These are phyloP conservation scores for Acanthamoeba lugdunensis DNA, from an alignment of 208 protist species.

Conservation along the genomic window DNA sequence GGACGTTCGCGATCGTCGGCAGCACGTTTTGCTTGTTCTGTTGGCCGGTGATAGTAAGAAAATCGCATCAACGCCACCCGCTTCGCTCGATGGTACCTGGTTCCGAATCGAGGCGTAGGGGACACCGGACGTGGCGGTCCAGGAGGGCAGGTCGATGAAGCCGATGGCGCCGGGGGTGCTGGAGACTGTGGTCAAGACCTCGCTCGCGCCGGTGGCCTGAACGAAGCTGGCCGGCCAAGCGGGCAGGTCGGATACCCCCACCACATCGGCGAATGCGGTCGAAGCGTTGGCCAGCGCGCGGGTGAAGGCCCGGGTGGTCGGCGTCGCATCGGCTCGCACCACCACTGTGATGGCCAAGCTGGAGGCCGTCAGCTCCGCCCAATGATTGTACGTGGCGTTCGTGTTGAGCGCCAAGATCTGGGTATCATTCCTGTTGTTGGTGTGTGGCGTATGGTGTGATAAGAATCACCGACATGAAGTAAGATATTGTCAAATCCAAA, in stretches of 20 bases:
- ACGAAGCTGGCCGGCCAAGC: slow-evolving; percentile 4
- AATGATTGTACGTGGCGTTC: neutral
- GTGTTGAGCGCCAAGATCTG: slow-evolving; percentile 21
- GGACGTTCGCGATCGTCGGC: neutral
- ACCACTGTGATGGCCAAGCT: neutral
- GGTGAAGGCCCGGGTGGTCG: slow-evolving; percentile 13
- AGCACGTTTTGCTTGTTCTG: slow-evolving; percentile 4
- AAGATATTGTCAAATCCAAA: too few species aligned
- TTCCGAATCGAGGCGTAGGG: slow-evolving; percentile 5
- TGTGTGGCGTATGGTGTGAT: too few species aligned
- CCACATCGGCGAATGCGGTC: neutral
- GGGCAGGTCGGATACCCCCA: neutral
- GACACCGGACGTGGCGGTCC: neutral
- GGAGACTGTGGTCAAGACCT: neutral
- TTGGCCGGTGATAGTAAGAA: neutral
- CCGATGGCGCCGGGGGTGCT: neutral
- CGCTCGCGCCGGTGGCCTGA: neutral
- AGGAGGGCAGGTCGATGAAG: neutral
- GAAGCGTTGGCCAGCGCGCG: neutral
- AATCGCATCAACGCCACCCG: too few species aligned
- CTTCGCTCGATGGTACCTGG: too few species aligned
- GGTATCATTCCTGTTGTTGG: slow-evolving; percentile 2
- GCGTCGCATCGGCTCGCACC: neutral
- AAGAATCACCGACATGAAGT: too few species aligned
- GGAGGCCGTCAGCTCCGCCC: neutral